phyloP scores from a whole-genome alignment of 1,139 yeast genomes.

The Hansenula sp. region DNA sequence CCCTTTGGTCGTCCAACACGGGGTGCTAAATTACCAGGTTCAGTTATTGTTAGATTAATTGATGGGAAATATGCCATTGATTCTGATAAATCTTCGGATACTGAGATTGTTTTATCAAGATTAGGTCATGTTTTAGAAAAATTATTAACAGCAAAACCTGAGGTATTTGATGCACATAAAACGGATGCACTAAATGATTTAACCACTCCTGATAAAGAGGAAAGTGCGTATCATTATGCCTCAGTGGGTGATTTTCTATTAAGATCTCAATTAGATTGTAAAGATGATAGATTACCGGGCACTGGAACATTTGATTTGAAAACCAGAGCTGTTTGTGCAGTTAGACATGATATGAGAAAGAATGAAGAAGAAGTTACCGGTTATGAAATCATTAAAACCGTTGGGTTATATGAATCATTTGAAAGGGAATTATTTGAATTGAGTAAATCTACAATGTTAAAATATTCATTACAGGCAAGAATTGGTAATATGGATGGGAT shows the following conservation, averaged over 20 bases:
- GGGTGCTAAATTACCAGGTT: constrained; percentile 38
- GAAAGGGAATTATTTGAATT: constrained; percentile 78
- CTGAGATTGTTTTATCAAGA: constrained; percentile 67
- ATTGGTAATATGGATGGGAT: constrained; percentile 98
- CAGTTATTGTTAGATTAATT: constrained; percentile 37
- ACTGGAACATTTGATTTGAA: constrained; percentile 91
- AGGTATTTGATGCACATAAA: constrained; percentile 38
- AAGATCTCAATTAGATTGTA: constrained; percentile 90
- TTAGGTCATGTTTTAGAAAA: constrained; percentile 80
- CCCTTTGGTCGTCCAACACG: constrained; percentile 26
- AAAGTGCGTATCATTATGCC: constrained; percentile 65
- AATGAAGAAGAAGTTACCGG: constrained; percentile 47
- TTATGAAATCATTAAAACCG: constrained; percentile 59
- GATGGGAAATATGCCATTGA: constrained; percentile 53
- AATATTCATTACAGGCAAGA: constrained; percentile 86
- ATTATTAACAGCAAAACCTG: constrained; percentile 57
- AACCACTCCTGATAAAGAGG: constrained; percentile 8
- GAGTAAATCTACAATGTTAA: constrained; percentile 70
- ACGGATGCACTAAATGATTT: constrained; percentile 12
- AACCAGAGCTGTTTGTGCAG: constrained; percentile 86
- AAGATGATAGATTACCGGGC: constrained; percentile 75
- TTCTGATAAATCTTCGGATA: constrained; percentile 64
- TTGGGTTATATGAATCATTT: constrained; percentile 72
- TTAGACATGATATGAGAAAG: constrained; percentile 72
- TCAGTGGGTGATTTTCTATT: constrained; percentile 63